These are phyloP conservation scores for Xylariaceae sp. DNA, from an alignment of 2,329 filamentous ascomycete species.

Conservation along the genomic window DNA sequence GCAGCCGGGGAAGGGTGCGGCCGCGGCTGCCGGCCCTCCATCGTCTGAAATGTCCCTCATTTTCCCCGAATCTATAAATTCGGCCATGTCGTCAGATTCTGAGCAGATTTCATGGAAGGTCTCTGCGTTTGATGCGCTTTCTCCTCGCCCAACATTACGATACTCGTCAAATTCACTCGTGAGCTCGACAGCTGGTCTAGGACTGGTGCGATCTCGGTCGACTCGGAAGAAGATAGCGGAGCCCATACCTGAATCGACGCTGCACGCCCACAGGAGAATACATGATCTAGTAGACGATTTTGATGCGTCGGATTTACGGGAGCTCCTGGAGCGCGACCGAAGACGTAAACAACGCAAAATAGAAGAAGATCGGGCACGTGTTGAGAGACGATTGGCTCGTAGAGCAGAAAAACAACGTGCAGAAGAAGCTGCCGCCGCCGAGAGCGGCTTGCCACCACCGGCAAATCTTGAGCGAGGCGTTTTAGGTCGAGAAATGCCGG, in stretches of 20 bases:
- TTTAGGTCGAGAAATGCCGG: constrained; percentile 53
- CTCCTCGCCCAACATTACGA: constrained; percentile 78
- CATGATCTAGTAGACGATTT: constrained; percentile 78
- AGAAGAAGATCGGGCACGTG: constrained; percentile 61
- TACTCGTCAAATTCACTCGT: constrained; percentile 64
- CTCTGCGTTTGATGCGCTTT: constrained; percentile 73
- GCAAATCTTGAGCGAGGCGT: constrained; percentile 58
- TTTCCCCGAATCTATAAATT: constrained; percentile 68
- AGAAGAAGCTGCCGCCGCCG: constrained; percentile 52
- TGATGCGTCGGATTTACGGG: constrained; percentile 76
- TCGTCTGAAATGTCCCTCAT: constrained; percentile 73
- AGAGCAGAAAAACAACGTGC: constrained; percentile 63
- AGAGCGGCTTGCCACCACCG: constrained; percentile 48
- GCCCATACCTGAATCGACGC: constrained; percentile 53
- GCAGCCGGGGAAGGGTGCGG: constrained; percentile 54
- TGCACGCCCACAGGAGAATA: constrained; percentile 59
- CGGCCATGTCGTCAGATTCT: constrained; percentile 68
- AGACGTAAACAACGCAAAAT: constrained; percentile 73
- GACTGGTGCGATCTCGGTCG: constrained; percentile 46
- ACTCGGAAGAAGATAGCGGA: constrained; percentile 50
- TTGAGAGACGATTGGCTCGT: constrained; percentile 60
- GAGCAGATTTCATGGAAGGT: constrained; percentile 76
- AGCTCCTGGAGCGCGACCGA: constrained; percentile 85
- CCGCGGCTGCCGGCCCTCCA: constrained; percentile 55
- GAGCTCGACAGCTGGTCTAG: constrained; percentile 42